These are phyloP conservation scores for Friedmanniomyces simplex DNA, from an alignment of 495 filamentous ascomycete species.

Conservation along the genomic window DNA sequence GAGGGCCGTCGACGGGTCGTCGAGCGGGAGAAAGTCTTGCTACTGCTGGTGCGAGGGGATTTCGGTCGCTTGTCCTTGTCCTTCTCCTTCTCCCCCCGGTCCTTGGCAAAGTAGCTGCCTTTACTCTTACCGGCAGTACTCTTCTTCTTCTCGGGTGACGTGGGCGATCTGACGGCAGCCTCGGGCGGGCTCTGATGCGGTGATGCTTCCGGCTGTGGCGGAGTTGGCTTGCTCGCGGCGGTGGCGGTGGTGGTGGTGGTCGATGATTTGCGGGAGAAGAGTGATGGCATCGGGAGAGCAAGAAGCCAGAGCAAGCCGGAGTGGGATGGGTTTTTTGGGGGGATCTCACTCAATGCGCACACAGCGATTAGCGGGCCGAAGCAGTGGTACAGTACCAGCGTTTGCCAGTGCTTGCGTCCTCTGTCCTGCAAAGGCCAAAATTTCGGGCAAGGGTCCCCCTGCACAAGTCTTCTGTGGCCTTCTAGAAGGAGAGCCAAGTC, in stretches of 20 bases:
- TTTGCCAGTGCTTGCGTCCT: background rate
- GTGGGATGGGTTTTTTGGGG: background rate
- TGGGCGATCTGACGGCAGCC: background rate
- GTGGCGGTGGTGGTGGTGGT: background rate
- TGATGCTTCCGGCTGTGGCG: background rate
- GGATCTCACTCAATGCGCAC: too few species aligned
- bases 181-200: background rate
- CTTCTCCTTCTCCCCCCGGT: background rate
- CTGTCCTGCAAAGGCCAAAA: background rate
- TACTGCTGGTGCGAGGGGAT: constrained; percentile 6
- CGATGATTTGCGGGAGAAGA: constrained; percentile 7
- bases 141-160: constrained; percentile 11
- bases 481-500: background rate
- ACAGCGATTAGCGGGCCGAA: background rate
- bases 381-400: background rate
- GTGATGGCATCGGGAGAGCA: constrained; percentile 9
- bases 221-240: background rate
- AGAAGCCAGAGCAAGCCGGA: background rate
- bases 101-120: constrained; percentile 3
- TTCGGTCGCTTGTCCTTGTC: constrained; percentile 6
- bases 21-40: background rate
- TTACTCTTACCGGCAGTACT: background rate
- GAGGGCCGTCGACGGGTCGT: constrained; percentile 1
- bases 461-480: background rate
- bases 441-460: background rate